Conservation (phyloP, 768 basidiomycete species). For the Pholiota microspora region DNA sequence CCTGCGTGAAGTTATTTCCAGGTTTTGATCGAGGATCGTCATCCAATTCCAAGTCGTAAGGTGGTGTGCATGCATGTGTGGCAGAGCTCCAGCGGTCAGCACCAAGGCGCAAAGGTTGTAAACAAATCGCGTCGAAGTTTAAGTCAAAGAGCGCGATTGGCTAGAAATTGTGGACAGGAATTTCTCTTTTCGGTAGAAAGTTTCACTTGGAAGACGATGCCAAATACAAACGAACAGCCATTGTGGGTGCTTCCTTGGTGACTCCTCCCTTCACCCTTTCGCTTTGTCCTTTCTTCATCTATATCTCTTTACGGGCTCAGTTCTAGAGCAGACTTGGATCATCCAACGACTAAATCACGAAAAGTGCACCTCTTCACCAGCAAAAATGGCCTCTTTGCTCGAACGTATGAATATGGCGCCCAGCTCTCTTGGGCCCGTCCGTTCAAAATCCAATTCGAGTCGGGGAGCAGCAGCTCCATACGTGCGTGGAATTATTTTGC, state of each 20-base stretch:
- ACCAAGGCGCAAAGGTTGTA: no score
- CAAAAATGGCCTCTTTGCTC: slow-evolving; percentile 55
- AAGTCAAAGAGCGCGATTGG: no score
- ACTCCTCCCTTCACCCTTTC: neutral
- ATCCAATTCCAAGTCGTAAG: no score
- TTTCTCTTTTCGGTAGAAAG: neutral
- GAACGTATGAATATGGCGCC: slow-evolving; percentile 53
- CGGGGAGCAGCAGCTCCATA: slow-evolving; percentile 48
- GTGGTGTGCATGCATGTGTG: no score
- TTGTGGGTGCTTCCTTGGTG: neutral
- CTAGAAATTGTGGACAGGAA: no score
- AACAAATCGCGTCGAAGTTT: no score
- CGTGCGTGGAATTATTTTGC: slow-evolving; percentile 40
- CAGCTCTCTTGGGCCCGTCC: slow-evolving; percentile 43
- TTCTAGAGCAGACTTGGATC: neutral
- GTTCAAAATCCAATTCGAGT: slow-evolving; percentile 36
- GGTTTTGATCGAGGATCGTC: no score
- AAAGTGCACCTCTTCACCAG: neutral
- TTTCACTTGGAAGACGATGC: neutral
- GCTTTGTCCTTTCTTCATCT: neutral
- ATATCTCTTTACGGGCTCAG: neutral
- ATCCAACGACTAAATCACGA: neutral
- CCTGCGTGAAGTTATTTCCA: no score
- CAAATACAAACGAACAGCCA: neutral
- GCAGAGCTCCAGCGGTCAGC: no score